Conservation (phyloP, 2,329 filamentous ascomycete genomes). For the Colletotrichum truncatum region DNA sequence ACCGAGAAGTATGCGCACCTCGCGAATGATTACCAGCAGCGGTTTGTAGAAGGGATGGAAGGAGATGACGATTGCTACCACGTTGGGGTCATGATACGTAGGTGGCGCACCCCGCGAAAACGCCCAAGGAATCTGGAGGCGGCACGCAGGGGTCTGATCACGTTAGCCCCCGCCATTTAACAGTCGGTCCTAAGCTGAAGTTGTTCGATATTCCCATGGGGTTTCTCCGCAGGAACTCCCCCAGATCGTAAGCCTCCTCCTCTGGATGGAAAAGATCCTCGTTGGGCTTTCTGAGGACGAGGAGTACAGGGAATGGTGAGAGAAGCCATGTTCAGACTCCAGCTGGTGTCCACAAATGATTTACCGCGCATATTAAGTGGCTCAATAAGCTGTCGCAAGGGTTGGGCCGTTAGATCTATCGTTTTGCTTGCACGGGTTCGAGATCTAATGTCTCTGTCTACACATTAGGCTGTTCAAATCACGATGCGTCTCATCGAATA, state of each 20-base stretch:
- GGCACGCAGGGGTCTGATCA: background rate
- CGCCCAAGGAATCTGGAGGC: background rate
- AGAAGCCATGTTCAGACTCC: background rate
- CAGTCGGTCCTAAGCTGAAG: background rate
- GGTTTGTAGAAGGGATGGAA: background rate
- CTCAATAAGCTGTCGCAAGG: background rate
- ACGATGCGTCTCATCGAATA: background rate
- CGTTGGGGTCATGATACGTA: slow-evolving; percentile 1
- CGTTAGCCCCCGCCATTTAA: background rate
- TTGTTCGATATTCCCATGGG: background rate
- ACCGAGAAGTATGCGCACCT: background rate
- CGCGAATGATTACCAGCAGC: background rate
- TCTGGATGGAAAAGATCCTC: background rate
- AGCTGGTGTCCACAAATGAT: background rate
- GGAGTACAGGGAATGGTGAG: background rate
- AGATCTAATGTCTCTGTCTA: background rate
- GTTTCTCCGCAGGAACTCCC: background rate
- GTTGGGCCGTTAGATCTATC: background rate
- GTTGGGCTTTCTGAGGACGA: background rate
- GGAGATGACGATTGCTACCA: slow-evolving; percentile 11
- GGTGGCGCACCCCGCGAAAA: background rate
- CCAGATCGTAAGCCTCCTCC: background rate
- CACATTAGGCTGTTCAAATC: background rate
- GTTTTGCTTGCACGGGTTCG: background rate
- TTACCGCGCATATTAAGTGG: background rate